Evolutionary conservation across 305 asterid genomes (phyloP).

Genomic region (Euphrasia arctica): DNA sequence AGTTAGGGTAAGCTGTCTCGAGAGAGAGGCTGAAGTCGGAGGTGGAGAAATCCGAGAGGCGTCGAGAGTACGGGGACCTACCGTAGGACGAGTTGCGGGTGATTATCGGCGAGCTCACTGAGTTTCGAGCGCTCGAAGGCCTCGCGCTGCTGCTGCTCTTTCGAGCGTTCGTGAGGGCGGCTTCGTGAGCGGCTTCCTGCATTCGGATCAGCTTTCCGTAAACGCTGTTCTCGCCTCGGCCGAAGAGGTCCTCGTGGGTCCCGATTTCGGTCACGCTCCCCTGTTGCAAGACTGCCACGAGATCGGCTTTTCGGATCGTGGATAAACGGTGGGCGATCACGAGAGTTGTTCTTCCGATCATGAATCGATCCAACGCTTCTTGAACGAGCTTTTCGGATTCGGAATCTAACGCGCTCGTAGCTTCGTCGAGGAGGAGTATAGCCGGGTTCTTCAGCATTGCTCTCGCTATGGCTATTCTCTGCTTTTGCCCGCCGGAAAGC

Average conservation of each 20-base stretch:
- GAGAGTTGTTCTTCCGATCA: slow-evolving; percentile 96
- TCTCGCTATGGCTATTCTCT: slow-evolving; percentile 67
- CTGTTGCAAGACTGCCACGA: slow-evolving; percentile 88
- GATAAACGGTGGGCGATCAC: slow-evolving; percentile 98
- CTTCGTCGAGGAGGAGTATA: slow-evolving; percentile 57
- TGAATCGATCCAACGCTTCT: slow-evolving; percentile 97
- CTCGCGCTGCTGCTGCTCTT: slow-evolving; percentile 91
- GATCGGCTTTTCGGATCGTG: slow-evolving; percentile 93
- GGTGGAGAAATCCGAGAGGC: slow-evolving; percentile 96
- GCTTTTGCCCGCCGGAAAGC: slow-evolving; percentile 65
- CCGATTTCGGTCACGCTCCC: slow-evolving; percentile 89
- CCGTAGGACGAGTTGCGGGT: slow-evolving; percentile 93
- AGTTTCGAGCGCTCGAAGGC: slow-evolving; percentile 99
- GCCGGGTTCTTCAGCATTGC: slow-evolving; percentile 70
- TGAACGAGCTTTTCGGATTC: slow-evolving; percentile 98
- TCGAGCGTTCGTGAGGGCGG: slow-evolving; percentile 77
- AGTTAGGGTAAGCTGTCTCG: slow-evolving; percentile 71
- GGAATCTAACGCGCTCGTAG: slow-evolving; percentile 68
- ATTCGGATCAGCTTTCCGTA: slow-evolving; percentile 85
- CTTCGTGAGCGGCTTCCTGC: slow-evolving; percentile 98
- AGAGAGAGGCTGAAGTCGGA: slow-evolving; percentile 93
- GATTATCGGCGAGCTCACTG: slow-evolving; percentile 94
- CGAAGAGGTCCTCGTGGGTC: slow-evolving; percentile 83
- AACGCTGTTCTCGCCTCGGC: slow-evolving; percentile 74
- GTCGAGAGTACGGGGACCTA: slow-evolving; percentile 91